Percentiles rank a stretch among this genome's conserved stretches.
Conservation (phyloP, 1,139 yeast genomes). For the Geotrichum candidum region DNA sequence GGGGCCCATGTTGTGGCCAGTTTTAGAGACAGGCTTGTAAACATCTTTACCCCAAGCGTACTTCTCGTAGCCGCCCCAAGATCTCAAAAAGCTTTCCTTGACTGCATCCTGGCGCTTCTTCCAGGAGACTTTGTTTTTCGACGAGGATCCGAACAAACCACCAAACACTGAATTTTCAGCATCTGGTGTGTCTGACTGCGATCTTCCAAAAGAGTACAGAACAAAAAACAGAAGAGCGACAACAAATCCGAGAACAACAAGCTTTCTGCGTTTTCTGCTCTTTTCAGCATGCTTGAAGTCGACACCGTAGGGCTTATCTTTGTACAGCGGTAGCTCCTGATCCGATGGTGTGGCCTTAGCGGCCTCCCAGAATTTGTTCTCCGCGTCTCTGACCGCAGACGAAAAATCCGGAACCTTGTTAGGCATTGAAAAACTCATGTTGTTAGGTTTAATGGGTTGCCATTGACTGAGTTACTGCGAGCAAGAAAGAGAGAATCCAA, state of each 20-base stretch:
- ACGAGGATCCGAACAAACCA: background rate
- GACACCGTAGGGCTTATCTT: slow-evolving; percentile 33
- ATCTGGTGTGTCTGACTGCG: background rate
- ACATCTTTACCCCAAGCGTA: slow-evolving; percentile 83
- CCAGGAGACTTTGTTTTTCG: slow-evolving; percentile 32
- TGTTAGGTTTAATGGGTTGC: background rate
- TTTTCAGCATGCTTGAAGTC: slow-evolving; percentile 15
- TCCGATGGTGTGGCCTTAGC: slow-evolving; percentile 9
- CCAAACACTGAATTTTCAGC: background rate
- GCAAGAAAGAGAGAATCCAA: background rate
- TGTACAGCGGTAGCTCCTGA: slow-evolving; percentile 31
- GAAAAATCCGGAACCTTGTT: slow-evolving; percentile 14
- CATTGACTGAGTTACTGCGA: background rate
- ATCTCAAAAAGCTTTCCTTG: slow-evolving; percentile 56
- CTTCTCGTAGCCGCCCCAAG: slow-evolving; percentile 73
- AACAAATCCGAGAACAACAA: slow-evolving; percentile 20
- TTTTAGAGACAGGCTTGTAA: slow-evolving; percentile 54
- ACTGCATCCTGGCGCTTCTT: slow-evolving; percentile 49
- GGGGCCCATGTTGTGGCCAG: slow-evolving; percentile 74
- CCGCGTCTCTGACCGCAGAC: slow-evolving; percentile 16
- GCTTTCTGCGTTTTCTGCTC: slow-evolving; percentile 18
- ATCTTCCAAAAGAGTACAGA: slow-evolving; percentile 23
- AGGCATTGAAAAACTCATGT: slow-evolving; percentile 19
- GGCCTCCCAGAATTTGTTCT: slow-evolving; percentile 16
- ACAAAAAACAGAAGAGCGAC: slow-evolving; percentile 22